Base-by-base conservation (phyloP, 1,284 basidiomycete genomes). In the Rhodotorula mucilaginosa region DNA sequence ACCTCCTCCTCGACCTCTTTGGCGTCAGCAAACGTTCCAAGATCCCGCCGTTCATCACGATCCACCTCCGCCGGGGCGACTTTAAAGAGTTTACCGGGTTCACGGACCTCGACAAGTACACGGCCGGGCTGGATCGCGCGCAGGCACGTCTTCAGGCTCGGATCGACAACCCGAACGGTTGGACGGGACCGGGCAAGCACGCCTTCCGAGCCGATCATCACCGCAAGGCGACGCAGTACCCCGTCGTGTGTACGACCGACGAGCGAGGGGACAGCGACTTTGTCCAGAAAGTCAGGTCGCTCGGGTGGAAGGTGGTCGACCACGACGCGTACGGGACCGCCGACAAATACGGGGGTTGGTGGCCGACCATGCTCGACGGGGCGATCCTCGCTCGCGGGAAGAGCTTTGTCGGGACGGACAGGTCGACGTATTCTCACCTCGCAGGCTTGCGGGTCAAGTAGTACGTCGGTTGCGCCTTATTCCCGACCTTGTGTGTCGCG, bases 381-480 rank as follows among this genome's bases (percentile, higher is more conserved):
- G 71, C 71, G 10, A 69, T 76, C 46, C 47, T 76, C 12, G 67
- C 73, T 19, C 56, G 69, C 6, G 75, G 75, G 0, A 16, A 56
- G 26, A n/a, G 44, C 10, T 76, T 76, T 48, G 71, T 76, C 21
- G 66, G 73, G 5, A 76, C 75, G 5, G 63, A 69, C 15, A 44
- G 48, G 13, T 71, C 69, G 16, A 76, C 75, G 7, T 76, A 66
- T 60, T 68, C 71, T 1, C 67, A 75, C 31, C 34, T 76, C 13
- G 71, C 71, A 10, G 73, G 69, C 10, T 51, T 76, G 58, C 39
- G 75, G n/a, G 75, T 76, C 46, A 76, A 76, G 54, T 76, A 74
- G 69, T 76, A 44, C 39, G 65, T 65, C 5, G 21, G 1, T 16
- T 7, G 18, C 6, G 4, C 54, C 2, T 52, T 5, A 19, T 19